Conservation (phyloP, 768 basidiomycete species). For the Trichaptum fuscoviolaceum region DNA sequence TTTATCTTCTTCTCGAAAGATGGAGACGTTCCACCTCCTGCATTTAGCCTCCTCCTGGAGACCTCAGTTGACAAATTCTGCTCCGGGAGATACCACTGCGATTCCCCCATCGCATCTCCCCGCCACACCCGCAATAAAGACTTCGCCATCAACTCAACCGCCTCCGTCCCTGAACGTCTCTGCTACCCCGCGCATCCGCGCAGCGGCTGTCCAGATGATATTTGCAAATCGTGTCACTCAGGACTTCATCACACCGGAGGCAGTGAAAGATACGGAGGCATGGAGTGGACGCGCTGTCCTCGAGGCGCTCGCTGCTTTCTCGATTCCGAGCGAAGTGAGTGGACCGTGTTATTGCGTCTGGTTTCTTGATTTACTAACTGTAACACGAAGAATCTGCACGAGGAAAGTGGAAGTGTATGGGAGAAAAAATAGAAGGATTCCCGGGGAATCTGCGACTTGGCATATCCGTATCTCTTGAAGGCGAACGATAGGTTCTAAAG, state of each 20-base stretch:
- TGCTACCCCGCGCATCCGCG: conserved; percentile 43
- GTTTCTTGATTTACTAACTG: background rate
- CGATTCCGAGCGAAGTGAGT: conserved; percentile 49
- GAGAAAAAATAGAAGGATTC: conserved; percentile 17
- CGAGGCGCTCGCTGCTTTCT: conserved; percentile 45
- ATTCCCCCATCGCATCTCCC: conserved; percentile 3
- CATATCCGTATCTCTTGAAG: no score
- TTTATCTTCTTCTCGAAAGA: conserved; percentile 36
- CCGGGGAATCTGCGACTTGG: background rate
- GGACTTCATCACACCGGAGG: conserved; percentile 69
- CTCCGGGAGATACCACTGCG: conserved; percentile 19
- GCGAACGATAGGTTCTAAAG: background rate
- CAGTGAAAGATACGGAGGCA: conserved; percentile 52
- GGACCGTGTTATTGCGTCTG: conserved; percentile 12
- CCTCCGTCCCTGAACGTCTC: conserved; percentile 8
- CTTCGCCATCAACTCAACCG: conserved; percentile 15
- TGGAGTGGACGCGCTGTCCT: conserved; percentile 61
- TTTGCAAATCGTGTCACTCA: conserved; percentile 71
- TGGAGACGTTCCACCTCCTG: conserved; percentile 81
- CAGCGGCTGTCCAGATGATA: conserved; percentile 78
- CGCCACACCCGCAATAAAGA: conserved; percentile 3
- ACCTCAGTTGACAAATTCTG: conserved; percentile 16
- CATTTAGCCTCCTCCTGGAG: conserved; percentile 74
- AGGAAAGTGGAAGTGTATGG: conserved; percentile 55
- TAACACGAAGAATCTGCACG: conserved; percentile 35